Evolutionary conservation across 2,329 filamentous ascomycete species (phyloP), one percentile per base, ranked within the genome.

Genomic region (Coniochaeta prunicola): DNA sequence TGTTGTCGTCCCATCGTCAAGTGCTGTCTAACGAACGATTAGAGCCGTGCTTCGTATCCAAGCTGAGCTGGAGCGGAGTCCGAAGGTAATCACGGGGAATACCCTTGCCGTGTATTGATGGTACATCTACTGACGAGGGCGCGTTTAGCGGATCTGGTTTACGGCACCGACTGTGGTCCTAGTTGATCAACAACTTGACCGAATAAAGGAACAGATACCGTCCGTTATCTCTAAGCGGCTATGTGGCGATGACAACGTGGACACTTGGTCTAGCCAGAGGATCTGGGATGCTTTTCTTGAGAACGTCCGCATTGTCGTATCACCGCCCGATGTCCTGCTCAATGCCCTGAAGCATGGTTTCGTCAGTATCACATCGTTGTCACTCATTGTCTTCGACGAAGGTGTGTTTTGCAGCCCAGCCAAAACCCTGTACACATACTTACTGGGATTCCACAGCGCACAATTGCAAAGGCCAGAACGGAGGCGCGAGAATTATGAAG

Each of bases 341-440:
- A 89, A 96, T 71, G 90, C 90, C 2, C 76, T 96, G 42, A 76
- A 73, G 1, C 90, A 94, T 72, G 89, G 80, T 0, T 96, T 96
- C 68, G 81, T 96, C 1, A 77, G 70, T 1, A 80, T 96, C 65
- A 68, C 76, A 0, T 76, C 76, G 2, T 71, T 96, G 24, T 79
- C 86, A 5, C 75, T 96, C 4, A 73, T 96, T 17, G 80, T 96
- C 0, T 89, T 96, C 65, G 92, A 96, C 67, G 92, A 96, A 84
- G 90, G 90, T 88, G 68, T 58, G 73, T 62, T 24, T 3, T 40
- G 21, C 12, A 21, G 30, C 33, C 8, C 6, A 38, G 13, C 4
- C 26, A 10, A 30, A 30, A 30, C 12, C 8, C 21, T 13, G 24
- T 28, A 50, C 12, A 5, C 8, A 9, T 30, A n/a, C 57, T 66